A percentile compares a stretch with the other conserved stretches of the same genome.
Evolutionary conservation across 345 rosid genomes (phyloP).

Genomic region (Hirschfeldia incana): DNA sequence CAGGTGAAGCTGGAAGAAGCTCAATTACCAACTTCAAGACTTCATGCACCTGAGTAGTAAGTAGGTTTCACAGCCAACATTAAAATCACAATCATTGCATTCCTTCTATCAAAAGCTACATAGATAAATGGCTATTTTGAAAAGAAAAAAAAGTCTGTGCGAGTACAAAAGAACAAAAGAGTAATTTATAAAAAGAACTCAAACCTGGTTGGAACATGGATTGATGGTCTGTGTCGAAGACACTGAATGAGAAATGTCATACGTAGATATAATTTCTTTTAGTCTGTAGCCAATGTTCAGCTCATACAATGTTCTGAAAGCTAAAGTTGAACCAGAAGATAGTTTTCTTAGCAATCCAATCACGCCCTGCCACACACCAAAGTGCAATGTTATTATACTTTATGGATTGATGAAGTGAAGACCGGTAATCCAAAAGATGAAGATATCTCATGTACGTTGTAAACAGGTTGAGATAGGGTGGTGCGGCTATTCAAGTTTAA

Average conservation of each 20-base stretch:
- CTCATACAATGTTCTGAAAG: slow-evolving; percentile 75
- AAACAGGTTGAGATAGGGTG: slow-evolving; percentile 71
- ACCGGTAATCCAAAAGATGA: slow-evolving; percentile 6
- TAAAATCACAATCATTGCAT: slow-evolving; percentile 2
- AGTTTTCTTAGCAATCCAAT: slow-evolving; percentile 84
- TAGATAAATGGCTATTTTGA: slow-evolving; percentile 4
- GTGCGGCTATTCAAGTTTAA: slow-evolving; percentile 71
- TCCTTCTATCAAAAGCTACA: slow-evolving; percentile 9
- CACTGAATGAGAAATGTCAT: slow-evolving; percentile 71
- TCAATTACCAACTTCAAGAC: slow-evolving; percentile 85
- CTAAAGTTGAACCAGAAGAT: slow-evolving; percentile 66
- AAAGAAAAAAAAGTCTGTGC: background rate
- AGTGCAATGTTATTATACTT: slow-evolving; percentile 12
- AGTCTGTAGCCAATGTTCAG: slow-evolving; percentile 69
- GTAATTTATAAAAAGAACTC: slow-evolving; percentile 2
- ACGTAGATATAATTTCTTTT: slow-evolving; percentile 73
- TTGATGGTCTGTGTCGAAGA: slow-evolving; percentile 56
- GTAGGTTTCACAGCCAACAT: slow-evolving; percentile 6
- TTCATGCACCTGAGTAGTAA: slow-evolving; percentile 68
- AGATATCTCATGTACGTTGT: slow-evolving; percentile 56
- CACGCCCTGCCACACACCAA: slow-evolving; percentile 64
- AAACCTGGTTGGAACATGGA: slow-evolving; percentile 80
- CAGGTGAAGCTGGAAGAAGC: slow-evolving; percentile 65
- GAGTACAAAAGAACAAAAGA: slow-evolving; percentile 17
- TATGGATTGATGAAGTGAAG: background rate